These are phyloP conservation scores for Mimosa bimucronata DNA, from an alignment of 306 rosid genomes.

Conservation along the genomic window DNA sequence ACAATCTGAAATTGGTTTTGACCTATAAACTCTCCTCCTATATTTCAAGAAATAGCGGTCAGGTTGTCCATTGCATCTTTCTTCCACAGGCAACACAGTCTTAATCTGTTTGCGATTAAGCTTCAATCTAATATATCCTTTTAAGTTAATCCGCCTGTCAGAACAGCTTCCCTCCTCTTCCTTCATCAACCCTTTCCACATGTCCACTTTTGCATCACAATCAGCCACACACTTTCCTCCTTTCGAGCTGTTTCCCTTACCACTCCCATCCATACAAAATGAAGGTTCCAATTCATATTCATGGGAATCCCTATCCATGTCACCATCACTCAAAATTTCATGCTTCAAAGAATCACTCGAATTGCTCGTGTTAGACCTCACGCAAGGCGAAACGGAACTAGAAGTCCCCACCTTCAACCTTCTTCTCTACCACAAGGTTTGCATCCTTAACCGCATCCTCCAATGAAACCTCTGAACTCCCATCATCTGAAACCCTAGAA, in stretches of 20 bases:
- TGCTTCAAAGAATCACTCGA: no score
- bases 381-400: constrained; percentile 34
- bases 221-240: constrained; percentile 33
- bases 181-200: constrained; percentile 42
- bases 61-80: constrained; percentile 36
- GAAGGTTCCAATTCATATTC: constrained; percentile 39
- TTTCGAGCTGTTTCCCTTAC: constrained; percentile 33
- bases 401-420: constrained; percentile 38
- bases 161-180: constrained; percentile 64
- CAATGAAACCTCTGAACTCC: constrained; percentile 35
- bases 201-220: constrained; percentile 38
- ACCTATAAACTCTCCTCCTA: constrained; percentile 48
- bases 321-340: no score
- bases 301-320: constrained; percentile 17
- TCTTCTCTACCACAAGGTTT: constrained; percentile 41
- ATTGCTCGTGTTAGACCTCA: constrained; percentile 31
- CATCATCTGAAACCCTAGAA: constrained; percentile 50
- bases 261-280: constrained; percentile 37
- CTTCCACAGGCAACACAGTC: constrained; percentile 29
- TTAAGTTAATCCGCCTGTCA: constrained; percentile 35
- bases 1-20: constrained; percentile 26
- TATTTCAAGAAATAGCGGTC: constrained; percentile 56
- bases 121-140: constrained; percentile 44
- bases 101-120: constrained; percentile 48
- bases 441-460: constrained; percentile 51